Evolutionary conservation across 257 asterid species (phyloP).

Genomic region (Solanum ossicruentum): DNA sequence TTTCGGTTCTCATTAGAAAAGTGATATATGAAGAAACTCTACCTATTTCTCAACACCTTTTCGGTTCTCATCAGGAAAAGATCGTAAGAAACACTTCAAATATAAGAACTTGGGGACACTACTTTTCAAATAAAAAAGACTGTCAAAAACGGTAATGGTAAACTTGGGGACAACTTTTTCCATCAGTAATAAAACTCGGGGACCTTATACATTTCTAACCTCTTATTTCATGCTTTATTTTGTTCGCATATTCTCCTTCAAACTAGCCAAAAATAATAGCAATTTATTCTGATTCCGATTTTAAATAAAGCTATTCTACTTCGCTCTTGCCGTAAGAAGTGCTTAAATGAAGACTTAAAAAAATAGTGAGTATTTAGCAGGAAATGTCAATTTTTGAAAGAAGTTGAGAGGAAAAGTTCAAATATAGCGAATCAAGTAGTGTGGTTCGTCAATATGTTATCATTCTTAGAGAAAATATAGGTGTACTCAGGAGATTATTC

Average conservation of each 20-base stretch:
- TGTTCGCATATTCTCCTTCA: neutral
- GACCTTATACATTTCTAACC: neutral
- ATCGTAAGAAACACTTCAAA: neutral
- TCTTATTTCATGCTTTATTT: neutral
- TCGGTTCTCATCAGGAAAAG: neutral
- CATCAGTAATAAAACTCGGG: neutral
- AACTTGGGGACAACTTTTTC: neutral
- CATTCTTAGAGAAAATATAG: neutral
- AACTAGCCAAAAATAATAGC: neutral
- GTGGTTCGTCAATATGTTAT: neutral
- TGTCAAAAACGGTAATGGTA: neutral
- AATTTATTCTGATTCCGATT: neutral
- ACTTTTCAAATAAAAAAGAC: too few relatives aligned
- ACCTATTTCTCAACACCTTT: too few relatives aligned
- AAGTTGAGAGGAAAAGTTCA: neutral
- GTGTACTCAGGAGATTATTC: neutral
- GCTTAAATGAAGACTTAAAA: neutral
- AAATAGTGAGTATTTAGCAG: neutral
- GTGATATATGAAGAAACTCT: too few relatives aligned
- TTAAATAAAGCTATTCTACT: neutral
- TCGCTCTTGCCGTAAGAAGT: neutral
- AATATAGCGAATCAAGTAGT: neutral
- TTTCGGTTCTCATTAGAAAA: neutral
- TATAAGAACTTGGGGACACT: too few relatives aligned
- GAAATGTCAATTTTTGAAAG: neutral